Percentiles rank a stretch among this genome's conserved stretches.
These are phyloP conservation scores for Zychaea mexicana DNA, from an alignment of 371 early-diverging fungal genomes.

Conservation along the genomic window DNA sequence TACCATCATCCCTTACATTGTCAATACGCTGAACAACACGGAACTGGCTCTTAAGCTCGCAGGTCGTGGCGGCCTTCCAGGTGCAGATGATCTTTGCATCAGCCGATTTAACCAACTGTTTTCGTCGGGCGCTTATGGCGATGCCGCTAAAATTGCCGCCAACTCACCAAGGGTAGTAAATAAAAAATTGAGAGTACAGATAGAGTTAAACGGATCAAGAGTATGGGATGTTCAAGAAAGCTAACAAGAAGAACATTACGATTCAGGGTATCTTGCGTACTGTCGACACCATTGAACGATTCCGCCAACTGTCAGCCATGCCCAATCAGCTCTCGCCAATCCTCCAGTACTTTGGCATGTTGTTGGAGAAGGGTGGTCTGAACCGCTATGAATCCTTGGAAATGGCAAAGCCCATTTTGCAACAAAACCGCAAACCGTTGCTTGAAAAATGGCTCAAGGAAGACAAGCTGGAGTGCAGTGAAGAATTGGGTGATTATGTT, in stretches of 20 bases:
- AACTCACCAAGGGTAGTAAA: conserved; percentile 83
- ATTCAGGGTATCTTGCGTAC: conserved; percentile 91
- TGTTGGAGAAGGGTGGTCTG: conserved; percentile 93
- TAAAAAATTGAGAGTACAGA: too few relatives aligned
- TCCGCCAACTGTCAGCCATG: conserved; percentile 81
- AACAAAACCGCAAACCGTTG: conserved; percentile 90
- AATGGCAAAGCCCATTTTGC: conserved; percentile 90
- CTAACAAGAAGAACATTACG: background rate
- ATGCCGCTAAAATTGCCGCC: conserved; percentile 97
- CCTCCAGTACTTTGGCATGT: conserved; percentile 95
- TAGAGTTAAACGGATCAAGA: too few relatives aligned
- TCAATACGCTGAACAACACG: conserved; percentile 79
- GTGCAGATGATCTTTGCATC: conserved; percentile 92
- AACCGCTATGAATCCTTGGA: conserved; percentile 95
- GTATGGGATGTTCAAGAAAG: too few relatives aligned
- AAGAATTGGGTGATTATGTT: conserved; percentile 97
- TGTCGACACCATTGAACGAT: conserved; percentile 90
- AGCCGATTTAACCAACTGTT: conserved; percentile 88
- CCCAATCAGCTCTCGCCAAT: conserved; percentile 92
- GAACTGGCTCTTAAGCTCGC: conserved; percentile 93
- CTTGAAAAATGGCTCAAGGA: conserved; percentile 98
- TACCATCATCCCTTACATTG: conserved; percentile 88
- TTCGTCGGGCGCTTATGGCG: conserved; percentile 74
- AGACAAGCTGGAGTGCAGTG: conserved; percentile 96
- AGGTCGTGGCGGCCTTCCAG: conserved; percentile 88